Percentiles rank a stretch among this genome's conserved stretches.
These are phyloP conservation scores for Galeopsis tetrahit DNA, from an alignment of 257 asterid species.

Conservation along the genomic window DNA sequence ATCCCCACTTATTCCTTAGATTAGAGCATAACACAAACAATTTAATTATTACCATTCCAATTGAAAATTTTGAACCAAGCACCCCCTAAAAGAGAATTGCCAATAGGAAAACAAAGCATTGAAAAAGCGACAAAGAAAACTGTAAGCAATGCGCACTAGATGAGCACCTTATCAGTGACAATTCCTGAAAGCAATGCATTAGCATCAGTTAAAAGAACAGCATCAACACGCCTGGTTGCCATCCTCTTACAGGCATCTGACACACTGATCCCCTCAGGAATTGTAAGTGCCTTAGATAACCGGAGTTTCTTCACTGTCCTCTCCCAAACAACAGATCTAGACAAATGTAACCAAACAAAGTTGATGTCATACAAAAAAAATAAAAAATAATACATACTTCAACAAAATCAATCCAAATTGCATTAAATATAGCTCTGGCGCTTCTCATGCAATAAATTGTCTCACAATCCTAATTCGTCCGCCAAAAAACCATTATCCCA, in stretches of 20 bases:
- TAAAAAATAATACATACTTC: neutral
- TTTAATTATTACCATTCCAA: too few relatives aligned
- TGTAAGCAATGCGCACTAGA: constrained; percentile 9
- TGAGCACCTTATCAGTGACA: constrained; percentile 85
- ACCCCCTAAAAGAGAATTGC: neutral
- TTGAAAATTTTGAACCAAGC: too few relatives aligned
- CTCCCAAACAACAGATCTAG: constrained; percentile 72
- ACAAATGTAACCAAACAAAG: constrained; percentile 19
- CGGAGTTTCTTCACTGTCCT: constrained; percentile 96
- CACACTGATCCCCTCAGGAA: constrained; percentile 92
- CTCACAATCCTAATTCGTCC: neutral
- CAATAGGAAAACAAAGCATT: neutral
- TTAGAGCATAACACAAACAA: too few relatives aligned
- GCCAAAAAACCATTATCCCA: neutral
- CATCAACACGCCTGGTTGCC: constrained; percentile 90
- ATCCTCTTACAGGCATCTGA: constrained; percentile 95
- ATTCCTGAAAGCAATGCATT: constrained; percentile 95
- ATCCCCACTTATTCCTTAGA: too few relatives aligned
- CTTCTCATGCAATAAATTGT: neutral
- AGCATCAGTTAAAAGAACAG: constrained; percentile 88
- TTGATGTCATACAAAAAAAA: neutral
- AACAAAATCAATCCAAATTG: neutral
- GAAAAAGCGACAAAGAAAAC: neutral
- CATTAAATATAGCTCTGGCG: neutral
- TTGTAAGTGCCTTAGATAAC: constrained; percentile 89